Evolutionary conservation across 129 eudicot genomes (phyloP).

Genomic region (Lactuca sativa): DNA sequence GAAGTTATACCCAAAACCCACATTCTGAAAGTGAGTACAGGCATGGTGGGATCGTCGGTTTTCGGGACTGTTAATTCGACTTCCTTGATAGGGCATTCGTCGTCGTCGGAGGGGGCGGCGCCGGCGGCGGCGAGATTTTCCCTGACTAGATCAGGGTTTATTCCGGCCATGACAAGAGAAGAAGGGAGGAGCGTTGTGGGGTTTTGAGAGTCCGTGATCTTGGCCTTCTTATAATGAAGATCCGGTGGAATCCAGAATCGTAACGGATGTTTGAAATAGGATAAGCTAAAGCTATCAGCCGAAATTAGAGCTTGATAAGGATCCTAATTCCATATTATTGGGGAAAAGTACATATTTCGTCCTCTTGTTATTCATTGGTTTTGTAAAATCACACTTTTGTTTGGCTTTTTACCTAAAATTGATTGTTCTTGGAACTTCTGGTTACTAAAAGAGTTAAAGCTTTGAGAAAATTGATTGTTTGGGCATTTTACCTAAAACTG

Average conservation of each 20-base stretch:
- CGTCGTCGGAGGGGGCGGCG: slow-evolving; percentile 30
- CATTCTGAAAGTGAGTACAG: slow-evolving; percentile 63
- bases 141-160: background rate
- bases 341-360: background rate
- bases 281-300: background rate
- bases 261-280: slow-evolving; percentile 6
- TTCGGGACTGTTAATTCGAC: slow-evolving; percentile 69
- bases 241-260: slow-evolving; percentile 6
- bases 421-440: background rate
- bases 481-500: no score
- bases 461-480: no score
- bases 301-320: slow-evolving; percentile 2
- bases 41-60: slow-evolving; percentile 66
- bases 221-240: slow-evolving; percentile 6
- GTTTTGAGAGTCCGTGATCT: background rate
- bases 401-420: background rate
- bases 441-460: no score
- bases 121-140: background rate
- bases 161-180: slow-evolving; percentile 19
- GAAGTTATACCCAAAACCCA: slow-evolving; percentile 64
- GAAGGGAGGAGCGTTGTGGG: background rate
- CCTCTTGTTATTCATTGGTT: background rate
- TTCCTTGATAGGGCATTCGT: slow-evolving; percentile 45
- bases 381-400: background rate
- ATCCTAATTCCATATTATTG: background rate